Evolutionary conservation across 2,329 filamentous ascomycete genomes (phyloP), one percentile per base, ranked within the genome.

Genomic region (Hypoxylon sp.): DNA sequence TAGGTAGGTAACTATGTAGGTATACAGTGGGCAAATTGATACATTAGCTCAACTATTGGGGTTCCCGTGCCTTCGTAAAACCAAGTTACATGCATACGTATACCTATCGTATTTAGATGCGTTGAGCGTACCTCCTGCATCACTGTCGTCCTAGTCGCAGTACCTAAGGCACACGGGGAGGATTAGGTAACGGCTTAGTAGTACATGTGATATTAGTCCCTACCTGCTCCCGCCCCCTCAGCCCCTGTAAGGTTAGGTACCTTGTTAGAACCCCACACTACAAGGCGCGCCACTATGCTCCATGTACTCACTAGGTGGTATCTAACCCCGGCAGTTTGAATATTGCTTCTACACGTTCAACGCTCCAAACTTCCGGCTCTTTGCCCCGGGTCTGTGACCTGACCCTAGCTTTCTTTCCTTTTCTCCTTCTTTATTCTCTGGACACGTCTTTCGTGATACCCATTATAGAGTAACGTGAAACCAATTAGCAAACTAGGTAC

Each of bases 311-410:
- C n/a, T n/a, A n/a, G n/a, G n/a, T n/a, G 20, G 20, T 20, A 20
- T 20, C 20, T 20, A 20, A 20, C 20, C 20, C 20, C 73, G 74
- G 74, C 74, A 76, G 72, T 73, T 75, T 71, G 56, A 55, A 58
- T 56, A 56, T 60, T 17, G 25, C 50, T 58, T 61, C 42, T 63
- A 54, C 55, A 61, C 54, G 33, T 3, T 46, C 14, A 22, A 49
- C 27, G 14, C 31, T 59, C 27, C 14, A 17, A 13, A 22, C 8
- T 56, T 30, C 53, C 53, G 53, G 25, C 25, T 25, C 37, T 42
- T 55, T 30, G 1, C 20, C 53, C 35, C 33, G 55, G 44, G 30
- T 50, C 44, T 30, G n/a, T 35, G 27, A 31, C 40, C 25, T 17
- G 17, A 6, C 8, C 40, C 30, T 35, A n/a, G 40, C n/a, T 44